These are phyloP conservation scores for Bipolaris gigantea DNA, from an alignment of 2,329 filamentous ascomycete species.

Conservation along the genomic window DNA sequence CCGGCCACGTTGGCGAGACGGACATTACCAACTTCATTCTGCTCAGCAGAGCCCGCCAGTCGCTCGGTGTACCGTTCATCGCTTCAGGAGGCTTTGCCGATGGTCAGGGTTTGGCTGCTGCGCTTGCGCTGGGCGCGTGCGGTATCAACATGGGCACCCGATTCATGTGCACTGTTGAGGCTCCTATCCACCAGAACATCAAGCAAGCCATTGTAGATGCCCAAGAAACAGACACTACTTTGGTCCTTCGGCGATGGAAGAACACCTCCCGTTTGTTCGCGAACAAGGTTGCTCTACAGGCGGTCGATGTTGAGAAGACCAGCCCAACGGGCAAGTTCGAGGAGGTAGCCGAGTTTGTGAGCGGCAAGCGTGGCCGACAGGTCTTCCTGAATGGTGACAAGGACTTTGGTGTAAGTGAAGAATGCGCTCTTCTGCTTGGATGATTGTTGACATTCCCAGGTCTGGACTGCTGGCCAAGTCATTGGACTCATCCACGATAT, in stretches of 20 bases:
- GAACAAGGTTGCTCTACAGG: slow-evolving; percentile 84
- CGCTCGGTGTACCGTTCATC: slow-evolving; percentile 85
- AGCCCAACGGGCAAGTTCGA: slow-evolving; percentile 84
- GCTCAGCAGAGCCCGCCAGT: slow-evolving; percentile 80
- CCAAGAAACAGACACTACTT: slow-evolving; percentile 85
- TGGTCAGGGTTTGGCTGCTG: slow-evolving; percentile 88
- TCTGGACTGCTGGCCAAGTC: slow-evolving; percentile 97
- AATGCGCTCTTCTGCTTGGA: not conserved
- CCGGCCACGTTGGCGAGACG: slow-evolving; percentile 82
- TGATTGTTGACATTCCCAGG: slow-evolving; percentile 54
- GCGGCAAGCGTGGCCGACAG: slow-evolving; percentile 84
- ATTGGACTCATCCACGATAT: slow-evolving; percentile 64
- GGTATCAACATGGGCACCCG: slow-evolving; percentile 98
- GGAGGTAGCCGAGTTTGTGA: slow-evolving; percentile 84
- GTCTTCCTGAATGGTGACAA: slow-evolving; percentile 92
- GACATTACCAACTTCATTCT: slow-evolving; percentile 92
- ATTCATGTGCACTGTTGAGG: slow-evolving; percentile 95
- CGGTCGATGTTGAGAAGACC: slow-evolving; percentile 79
- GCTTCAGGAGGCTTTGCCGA: slow-evolving; percentile 95
- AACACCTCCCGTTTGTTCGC: slow-evolving; percentile 88
- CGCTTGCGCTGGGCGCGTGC: slow-evolving; percentile 83
- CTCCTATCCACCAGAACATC: slow-evolving; percentile 89
- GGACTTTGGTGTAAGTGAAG: slow-evolving; percentile 66
- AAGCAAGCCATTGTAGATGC: slow-evolving; percentile 90
- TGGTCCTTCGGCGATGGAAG: slow-evolving; percentile 86